These are phyloP conservation scores for Ogataea dorogensis DNA, from an alignment of 805 yeast genomes.

Conservation along the genomic window DNA sequence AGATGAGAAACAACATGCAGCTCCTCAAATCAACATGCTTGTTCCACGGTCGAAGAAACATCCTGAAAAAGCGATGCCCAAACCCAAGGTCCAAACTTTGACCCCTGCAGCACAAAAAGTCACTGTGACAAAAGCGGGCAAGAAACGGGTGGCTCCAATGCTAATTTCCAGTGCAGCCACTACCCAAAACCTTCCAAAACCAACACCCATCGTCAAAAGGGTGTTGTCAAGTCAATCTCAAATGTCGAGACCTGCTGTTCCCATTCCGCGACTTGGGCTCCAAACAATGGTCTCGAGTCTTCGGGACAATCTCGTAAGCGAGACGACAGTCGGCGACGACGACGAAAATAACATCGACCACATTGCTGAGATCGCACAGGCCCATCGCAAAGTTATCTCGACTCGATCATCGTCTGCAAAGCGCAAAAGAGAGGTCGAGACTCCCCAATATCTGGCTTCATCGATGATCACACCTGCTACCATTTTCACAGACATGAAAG, in stretches of 20 bases:
- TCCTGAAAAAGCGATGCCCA: conserved; percentile 29
- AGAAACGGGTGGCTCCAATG: conserved; percentile 71
- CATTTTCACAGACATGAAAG: conserved; percentile 29
- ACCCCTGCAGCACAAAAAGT: conserved; percentile 42
- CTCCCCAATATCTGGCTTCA: conserved; percentile 28
- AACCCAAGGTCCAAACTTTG: conserved; percentile 15
- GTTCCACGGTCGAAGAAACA: conserved; percentile 34
- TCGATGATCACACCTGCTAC: conserved; percentile 28
- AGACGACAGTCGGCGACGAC: conserved; percentile 26
- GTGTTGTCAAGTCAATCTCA: conserved; percentile 24
- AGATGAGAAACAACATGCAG: background rate
- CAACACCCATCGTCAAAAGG: conserved; percentile 16
- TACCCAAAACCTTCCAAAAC: conserved; percentile 3
- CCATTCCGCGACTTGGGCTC: conserved; percentile 61
- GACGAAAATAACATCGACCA: conserved; percentile 51
- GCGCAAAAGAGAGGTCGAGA: conserved; percentile 36
- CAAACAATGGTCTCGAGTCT: conserved; percentile 63
- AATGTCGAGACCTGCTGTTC: conserved; percentile 46
- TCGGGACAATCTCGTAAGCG: conserved; percentile 37
- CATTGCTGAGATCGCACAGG: conserved; percentile 30
- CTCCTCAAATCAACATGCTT: conserved; percentile 25
- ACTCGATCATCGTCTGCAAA: conserved; percentile 32
- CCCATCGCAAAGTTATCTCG: conserved; percentile 35
- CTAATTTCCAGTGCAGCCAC: conserved; percentile 44
- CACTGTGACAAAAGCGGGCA: conserved; percentile 71